Percentiles rank a stretch among this genome's conserved stretches.
phyloP scores from a whole-genome alignment of 75 land plant genomes.

The Picea sitchensis region DNA sequence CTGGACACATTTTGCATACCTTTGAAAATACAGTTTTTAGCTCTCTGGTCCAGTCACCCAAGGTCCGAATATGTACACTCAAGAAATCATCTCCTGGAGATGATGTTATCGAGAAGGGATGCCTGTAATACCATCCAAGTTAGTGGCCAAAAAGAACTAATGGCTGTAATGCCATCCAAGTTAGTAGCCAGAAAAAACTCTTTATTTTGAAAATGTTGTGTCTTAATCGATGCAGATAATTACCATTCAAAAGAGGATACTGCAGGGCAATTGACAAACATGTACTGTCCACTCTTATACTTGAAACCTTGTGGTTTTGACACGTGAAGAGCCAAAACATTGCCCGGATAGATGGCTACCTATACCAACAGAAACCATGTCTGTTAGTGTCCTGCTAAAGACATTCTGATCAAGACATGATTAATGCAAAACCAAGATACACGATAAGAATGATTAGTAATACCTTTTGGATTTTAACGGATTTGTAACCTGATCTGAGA shows the following conservation, averaged over 20 bases:
- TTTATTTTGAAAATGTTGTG: neutral
- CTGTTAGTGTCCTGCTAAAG: neutral
- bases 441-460: neutral
- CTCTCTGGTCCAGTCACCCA: slow-evolving; percentile 49
- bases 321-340: slow-evolving; percentile 53
- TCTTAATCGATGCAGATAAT: neutral
- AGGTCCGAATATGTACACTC: slow-evolving; percentile 48
- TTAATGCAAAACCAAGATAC: neutral
- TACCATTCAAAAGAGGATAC: slow-evolving; percentile 73
- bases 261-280: slow-evolving; percentile 59
- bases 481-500: slow-evolving; percentile 36
- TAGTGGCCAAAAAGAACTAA: neutral
- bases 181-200: neutral
- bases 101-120: slow-evolving; percentile 59
- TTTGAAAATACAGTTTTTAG: slow-evolving; percentile 34
- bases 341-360: slow-evolving; percentile 65
- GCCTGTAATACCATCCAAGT: slow-evolving; percentile 22
- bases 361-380: slow-evolving; percentile 13
- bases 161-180: neutral
- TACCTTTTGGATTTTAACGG: slow-evolving; percentile 59
- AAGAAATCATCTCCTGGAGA: slow-evolving; percentile 48
- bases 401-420: neutral
- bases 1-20: slow-evolving; percentile 12
- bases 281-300: slow-evolving; percentile 68
- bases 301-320: slow-evolving; percentile 58